A percentile compares a stretch with the other conserved stretches of the same genome.
Evolutionary conservation across 2,329 filamentous ascomycete species (phyloP).

Genomic region (Fusarium vanettenii): DNA sequence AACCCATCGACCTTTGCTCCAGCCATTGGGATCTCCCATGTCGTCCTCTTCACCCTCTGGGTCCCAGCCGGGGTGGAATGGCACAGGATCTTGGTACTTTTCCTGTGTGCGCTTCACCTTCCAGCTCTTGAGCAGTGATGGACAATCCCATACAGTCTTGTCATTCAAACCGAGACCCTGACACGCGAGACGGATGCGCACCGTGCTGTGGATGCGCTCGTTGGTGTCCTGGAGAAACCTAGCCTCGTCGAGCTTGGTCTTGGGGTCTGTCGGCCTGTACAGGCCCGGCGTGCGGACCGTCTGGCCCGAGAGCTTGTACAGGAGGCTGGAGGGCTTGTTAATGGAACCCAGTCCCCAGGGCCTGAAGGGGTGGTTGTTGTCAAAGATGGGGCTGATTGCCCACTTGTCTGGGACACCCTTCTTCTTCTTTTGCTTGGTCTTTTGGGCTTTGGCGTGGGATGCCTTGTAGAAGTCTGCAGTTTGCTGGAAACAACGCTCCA

Average conservation of each 20-base stretch:
- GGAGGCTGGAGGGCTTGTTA: slow-evolving; percentile 49
- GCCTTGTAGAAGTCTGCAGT: slow-evolving; percentile 48
- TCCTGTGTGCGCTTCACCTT: slow-evolving; percentile 51
- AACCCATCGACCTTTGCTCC: slow-evolving; percentile 57
- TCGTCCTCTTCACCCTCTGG: slow-evolving; percentile 38
- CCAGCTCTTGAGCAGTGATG: slow-evolving; percentile 59
- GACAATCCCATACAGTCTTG: slow-evolving; percentile 57
- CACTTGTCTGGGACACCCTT: slow-evolving; percentile 45
- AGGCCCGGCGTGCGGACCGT: slow-evolving; percentile 59
- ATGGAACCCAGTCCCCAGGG: slow-evolving; percentile 62
- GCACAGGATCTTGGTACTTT: slow-evolving; percentile 50
- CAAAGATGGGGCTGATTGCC: slow-evolving; percentile 62
- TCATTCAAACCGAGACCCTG: slow-evolving; percentile 64
- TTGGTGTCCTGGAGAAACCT: slow-evolving; percentile 63
- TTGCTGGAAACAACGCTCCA: slow-evolving; percentile 55
- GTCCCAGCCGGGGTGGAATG: slow-evolving; percentile 49
- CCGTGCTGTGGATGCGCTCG: slow-evolving; percentile 66
- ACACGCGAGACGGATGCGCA: slow-evolving; percentile 63
- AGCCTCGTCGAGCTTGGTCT: slow-evolving; percentile 49
- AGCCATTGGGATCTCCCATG: slow-evolving; percentile 38
- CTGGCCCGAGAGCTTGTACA: slow-evolving; percentile 59
- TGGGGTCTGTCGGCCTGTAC: slow-evolving; percentile 58
- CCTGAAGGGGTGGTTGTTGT: slow-evolving; percentile 59
- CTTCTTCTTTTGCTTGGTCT: slow-evolving; percentile 30
- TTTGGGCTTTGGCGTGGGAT: slow-evolving; percentile 7